Evolutionary conservation across 1,139 yeast genomes (phyloP), one percentile per base, ranked within the genome.

Genomic region (Diutina neorugosa): DNA sequence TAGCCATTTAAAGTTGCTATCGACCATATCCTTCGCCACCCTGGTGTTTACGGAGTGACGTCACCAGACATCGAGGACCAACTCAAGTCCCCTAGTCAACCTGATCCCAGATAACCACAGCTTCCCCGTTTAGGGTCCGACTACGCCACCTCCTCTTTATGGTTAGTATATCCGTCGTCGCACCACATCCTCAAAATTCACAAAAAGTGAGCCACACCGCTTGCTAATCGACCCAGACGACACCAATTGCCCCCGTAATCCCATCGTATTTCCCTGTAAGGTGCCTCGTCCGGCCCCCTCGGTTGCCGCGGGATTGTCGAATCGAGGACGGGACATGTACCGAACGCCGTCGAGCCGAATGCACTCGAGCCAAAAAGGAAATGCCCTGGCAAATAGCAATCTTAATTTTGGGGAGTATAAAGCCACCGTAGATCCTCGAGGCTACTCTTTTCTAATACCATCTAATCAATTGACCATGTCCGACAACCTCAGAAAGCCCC

Each of bases 401-500:
- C 43, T 40, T 40, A 40, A n/a, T 16, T 23, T 23, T 14, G 5
- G n/a, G n/a, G n/a, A n/a, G n/a, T n/a, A n/a, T n/a, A n/a, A n/a
- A n/a, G n/a, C n/a, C n/a, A n/a, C n/a, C n/a, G n/a, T n/a, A n/a
- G n/a, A n/a, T n/a, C n/a, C n/a, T n/a, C n/a, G n/a, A n/a, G n/a
- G n/a, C n/a, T n/a, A n/a, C n/a, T n/a, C n/a, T n/a, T n/a, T n/a
- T n/a, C n/a, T n/a, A n/a, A n/a, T n/a, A n/a, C n/a, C 37, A 31
- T 4, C 37, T 4, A 11, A 14, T 46, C 27, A 46, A 25, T 25
- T 23, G 21, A 42, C 25, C 7, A 46, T 46, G 50, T 21, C 50
- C 21, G 50, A 46, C 27, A 2, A 6, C n/a, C 27, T 46, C 27
- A 46, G 50, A 46, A 46, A 46, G 50, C 50, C 50, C 31, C 21